These are phyloP conservation scores for Paragyromitra xinjiangensis DNA, from an alignment of 495 filamentous ascomycete genomes.

Conservation along the genomic window DNA sequence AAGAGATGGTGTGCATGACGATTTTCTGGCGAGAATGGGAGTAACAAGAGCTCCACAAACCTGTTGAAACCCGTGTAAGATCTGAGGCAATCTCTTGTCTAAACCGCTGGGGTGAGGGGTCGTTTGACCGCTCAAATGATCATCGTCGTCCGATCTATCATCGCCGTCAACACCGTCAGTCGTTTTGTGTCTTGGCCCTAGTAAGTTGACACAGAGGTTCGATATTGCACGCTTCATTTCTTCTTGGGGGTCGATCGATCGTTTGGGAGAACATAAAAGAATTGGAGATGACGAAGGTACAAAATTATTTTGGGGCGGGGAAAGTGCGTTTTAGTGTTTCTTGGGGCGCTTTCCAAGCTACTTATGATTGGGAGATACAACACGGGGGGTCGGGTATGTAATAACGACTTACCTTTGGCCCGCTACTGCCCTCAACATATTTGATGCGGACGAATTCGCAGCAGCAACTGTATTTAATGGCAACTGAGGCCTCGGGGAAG, in stretches of 20 bases:
- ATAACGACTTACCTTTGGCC: constrained; percentile 55
- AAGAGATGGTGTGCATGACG: constrained; percentile 40
- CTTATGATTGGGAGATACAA: background rate
- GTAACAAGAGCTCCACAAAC: constrained; percentile 55
- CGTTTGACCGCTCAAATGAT: constrained; percentile 55
- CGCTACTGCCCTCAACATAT: constrained; percentile 57
- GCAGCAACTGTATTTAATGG: constrained; percentile 50
- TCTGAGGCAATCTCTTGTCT: constrained; percentile 57
- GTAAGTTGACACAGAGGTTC: constrained; percentile 46
- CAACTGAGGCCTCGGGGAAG: constrained; percentile 56
- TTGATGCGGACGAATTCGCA: constrained; percentile 53
- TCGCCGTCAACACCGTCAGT: constrained; percentile 45
- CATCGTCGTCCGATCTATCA: constrained; percentile 54
- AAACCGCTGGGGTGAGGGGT: constrained; percentile 57
- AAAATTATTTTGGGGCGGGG: constrained; percentile 14
- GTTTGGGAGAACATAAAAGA: constrained; percentile 34
- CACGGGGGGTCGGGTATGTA: constrained; percentile 19
- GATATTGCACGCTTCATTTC: constrained; percentile 50
- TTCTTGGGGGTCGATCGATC: constrained; percentile 3
- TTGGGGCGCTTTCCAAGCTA: constrained; percentile 13
- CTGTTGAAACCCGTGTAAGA: constrained; percentile 57
- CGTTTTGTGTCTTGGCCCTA: constrained; percentile 47
- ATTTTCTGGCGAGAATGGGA: constrained; percentile 43
- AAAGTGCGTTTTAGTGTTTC: background rate
- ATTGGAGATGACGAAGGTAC: constrained; percentile 14